These are phyloP conservation scores for Aspergillus clavatus DNA, from an alignment of 2,329 filamentous ascomycete species.

Conservation along the genomic window DNA sequence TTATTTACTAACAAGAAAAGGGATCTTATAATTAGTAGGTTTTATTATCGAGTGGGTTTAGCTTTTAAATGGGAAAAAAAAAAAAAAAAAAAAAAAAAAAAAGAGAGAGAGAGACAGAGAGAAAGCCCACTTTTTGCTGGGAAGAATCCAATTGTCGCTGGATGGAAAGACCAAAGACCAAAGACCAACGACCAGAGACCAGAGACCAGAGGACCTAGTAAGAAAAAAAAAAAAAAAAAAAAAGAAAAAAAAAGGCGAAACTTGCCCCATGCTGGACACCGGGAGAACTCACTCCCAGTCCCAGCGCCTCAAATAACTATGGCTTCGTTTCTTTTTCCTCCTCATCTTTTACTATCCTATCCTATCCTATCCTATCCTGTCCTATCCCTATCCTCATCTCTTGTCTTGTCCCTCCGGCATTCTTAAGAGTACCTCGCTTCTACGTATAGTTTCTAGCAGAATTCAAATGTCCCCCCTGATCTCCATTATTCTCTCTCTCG, in stretches of 20 bases:
- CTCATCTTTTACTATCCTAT: too few relatives aligned
- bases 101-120: too few relatives aligned
- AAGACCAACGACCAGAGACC: too few relatives aligned
- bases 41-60: constrained; percentile 14
- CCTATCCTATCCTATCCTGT: too few relatives aligned
- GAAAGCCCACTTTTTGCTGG: constrained; percentile 2
- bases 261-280: constrained; percentile 2
- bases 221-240: constrained; percentile 15
- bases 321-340: neutral
- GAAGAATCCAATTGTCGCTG: neutral
- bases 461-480: too few relatives aligned
- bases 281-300: neutral
- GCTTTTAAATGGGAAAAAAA: too few relatives aligned
- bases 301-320: neutral
- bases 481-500: constrained; percentile 8
- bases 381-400: too few relatives aligned
- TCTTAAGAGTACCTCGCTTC: too few relatives aligned
- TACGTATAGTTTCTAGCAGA: too few relatives aligned
- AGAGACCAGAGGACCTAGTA: too few relatives aligned
- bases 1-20: constrained; percentile 38
- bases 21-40: constrained; percentile 20
- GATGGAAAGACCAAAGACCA: constrained; percentile 5
- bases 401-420: too few relatives aligned
- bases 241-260: constrained; percentile 1
- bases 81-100: constrained; percentile 1